Evolutionary conservation across 306 rosid genomes (phyloP), one percentile per base, ranked within the genome.

Genomic region (Styphnolobium japonicum): DNA sequence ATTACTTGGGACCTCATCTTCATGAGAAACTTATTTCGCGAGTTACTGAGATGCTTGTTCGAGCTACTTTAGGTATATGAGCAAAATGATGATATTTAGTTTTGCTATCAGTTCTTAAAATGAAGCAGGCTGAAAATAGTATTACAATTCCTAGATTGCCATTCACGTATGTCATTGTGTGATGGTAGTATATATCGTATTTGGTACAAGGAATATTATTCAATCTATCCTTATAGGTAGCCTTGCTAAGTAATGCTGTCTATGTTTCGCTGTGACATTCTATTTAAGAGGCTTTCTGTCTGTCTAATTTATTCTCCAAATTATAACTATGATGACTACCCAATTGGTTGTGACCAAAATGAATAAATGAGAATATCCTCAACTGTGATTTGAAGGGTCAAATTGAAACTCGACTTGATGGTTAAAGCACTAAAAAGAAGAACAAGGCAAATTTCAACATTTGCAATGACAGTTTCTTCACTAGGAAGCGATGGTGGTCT

Each of bases 51-150:
- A 46, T 87, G 18, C 82, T 87, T 81, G 64, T 83, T 40, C 76
- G 48, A 75, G 80, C 85, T n/a, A 61, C 84, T 57, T 81, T 80
- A 73, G 91, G 91, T 87, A 67, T 16, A 36, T 3, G 4, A 16
- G 8, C 4, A 9, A 71, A 18, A 18, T 31, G 14, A 37, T 52
- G 29, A 66, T 7, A 69, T 7, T 6, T n/a, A 15, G 21, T 19
- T 51, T 9, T 5, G 6, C 9, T 7, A n/a, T 42, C 15, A 6
- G 39, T 34, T 34, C 39, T 34, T 34, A 34, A 34, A 34, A 34
- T 34, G 39, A 5, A 1, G 39, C 5, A 34, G 5, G 39, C 4
- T 4, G 39, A 4, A 0, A 34, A 37, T 18, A 18, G 16, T 6
- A 36, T 7, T 65, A 9, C 10, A 34, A 61, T 40, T 40, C 14